These are phyloP conservation scores for Suillus variegatus DNA, from an alignment of 768 basidiomycete genomes.

Conservation along the genomic window DNA sequence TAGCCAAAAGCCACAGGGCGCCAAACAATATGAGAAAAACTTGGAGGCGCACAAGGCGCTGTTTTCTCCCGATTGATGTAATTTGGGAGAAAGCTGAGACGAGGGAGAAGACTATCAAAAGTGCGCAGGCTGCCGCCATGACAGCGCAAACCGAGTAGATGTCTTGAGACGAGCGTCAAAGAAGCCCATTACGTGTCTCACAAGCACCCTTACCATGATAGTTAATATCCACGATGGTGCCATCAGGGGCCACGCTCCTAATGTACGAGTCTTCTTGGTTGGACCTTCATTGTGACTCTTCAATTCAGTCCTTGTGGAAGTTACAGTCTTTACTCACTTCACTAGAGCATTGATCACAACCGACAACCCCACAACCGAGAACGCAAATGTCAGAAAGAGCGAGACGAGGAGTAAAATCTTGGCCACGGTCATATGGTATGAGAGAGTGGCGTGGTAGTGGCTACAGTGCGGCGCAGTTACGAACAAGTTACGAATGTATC, in stretches of 20 bases:
- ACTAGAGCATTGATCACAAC: conserved; percentile 12
- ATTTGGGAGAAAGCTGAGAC: conserved; percentile 24
- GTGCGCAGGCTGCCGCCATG: conserved; percentile 31
- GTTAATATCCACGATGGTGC: neutral
- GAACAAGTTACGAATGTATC: neutral
- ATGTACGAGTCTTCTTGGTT: conserved; percentile 9
- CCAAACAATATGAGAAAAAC: conserved; percentile 39
- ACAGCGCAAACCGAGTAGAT: conserved; percentile 38
- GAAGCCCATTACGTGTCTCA: neutral
- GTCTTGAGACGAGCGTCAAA: conserved; percentile 26
- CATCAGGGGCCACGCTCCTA: neutral
- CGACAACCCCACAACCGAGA: conserved; percentile 19
- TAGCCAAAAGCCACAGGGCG: conserved; percentile 45
- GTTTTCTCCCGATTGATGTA: conserved; percentile 3
- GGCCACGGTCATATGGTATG: neutral
- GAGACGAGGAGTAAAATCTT: conserved; percentile 13
- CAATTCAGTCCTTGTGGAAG: neutral
- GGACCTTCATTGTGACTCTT: conserved; percentile 1
- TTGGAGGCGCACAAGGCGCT: conserved; percentile 28
- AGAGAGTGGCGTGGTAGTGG: neutral
- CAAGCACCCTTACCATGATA: conserved; percentile 1
- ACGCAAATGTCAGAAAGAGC: conserved; percentile 32
- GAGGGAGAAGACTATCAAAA: conserved; percentile 31
- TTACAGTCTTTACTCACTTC: conserved; percentile 10
- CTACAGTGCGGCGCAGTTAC: neutral